Evolutionary conservation across 2,329 filamentous ascomycete genomes (phyloP).

Genomic region (Fusarium sarcochroum): DNA sequence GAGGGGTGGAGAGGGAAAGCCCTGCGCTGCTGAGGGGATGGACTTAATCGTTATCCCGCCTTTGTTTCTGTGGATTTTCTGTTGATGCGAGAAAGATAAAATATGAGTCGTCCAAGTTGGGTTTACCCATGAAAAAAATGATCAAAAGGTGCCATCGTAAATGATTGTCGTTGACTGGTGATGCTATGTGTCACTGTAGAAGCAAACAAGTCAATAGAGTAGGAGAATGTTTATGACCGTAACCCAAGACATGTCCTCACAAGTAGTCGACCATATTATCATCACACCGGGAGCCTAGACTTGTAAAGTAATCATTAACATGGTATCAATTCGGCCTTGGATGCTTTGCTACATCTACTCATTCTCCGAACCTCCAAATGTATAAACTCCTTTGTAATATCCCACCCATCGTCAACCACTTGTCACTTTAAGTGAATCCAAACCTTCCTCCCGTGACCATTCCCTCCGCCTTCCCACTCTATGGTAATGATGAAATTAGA

Average conservation of each 20-base stretch:
- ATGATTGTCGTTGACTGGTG: neutral
- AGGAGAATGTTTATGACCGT: neutral
- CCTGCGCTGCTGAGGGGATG: constrained; percentile 90
- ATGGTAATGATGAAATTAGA: constrained; percentile 13
- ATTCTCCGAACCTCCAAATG: constrained; percentile 21
- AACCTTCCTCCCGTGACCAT: constrained; percentile 1
- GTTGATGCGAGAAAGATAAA: constrained; percentile 48
- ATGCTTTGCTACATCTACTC: constrained; percentile 36
- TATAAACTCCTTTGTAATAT: constrained; percentile 25
- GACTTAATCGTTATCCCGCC: constrained; percentile 90
- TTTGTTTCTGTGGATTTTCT: constrained; percentile 44
- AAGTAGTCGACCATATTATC: neutral
- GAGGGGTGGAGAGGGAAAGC: constrained; percentile 85
- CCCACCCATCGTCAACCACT: constrained; percentile 21
- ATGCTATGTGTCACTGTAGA: neutral
- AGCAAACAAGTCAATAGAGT: neutral
- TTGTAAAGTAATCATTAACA: constrained; percentile 19
- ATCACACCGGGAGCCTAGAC: neutral
- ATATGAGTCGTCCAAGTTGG: constrained; percentile 47
- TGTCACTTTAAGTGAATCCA: constrained; percentile 29
- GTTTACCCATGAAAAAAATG: constrained; percentile 41
- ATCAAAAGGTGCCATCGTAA: constrained; percentile 37
- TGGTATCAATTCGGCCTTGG: constrained; percentile 46
- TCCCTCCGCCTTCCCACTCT: neutral
- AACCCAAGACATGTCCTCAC: too few species aligned